Base-by-base conservation (phyloP, 768 basidiomycete species). In the Mycena albidolilacea region DNA sequence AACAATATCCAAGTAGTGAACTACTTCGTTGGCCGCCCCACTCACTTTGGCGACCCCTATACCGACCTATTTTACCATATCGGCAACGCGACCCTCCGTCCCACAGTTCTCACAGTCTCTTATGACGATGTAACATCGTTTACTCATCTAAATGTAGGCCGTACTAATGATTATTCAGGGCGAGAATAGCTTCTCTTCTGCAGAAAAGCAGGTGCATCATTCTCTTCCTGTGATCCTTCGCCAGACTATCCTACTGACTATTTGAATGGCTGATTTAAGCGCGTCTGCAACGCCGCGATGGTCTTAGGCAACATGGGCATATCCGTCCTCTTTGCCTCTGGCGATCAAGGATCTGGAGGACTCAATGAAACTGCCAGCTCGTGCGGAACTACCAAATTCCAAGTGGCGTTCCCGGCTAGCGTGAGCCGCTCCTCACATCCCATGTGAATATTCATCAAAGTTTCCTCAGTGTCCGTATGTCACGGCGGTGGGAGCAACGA, bases 101-200 rank as follows among this genome's bases (percentile, higher is more conserved):
- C 59, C 38, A 60, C 59, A 60, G 59, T 60, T 60, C 59, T 60
- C 59, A 60, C 59, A 60, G 59, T 60, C 17, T 60, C 59, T 60
- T 60, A 60, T 60, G 59, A 60, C 59, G 37, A 38, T 60, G 59
- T 23, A n/a, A n/a, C 17, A n/a, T 60, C 59, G n/a, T 60, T 57
- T 60, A 60, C 59, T 60, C 59, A 39, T 57, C 55, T 39, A 37
- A 2, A 60, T 60, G 14, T 60, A 60, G 59, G 59, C 59, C 59
- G 59, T 60, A 60, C 59, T 60, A 19, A 60, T 60, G 59, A n/a
- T 60, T 15, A 60, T 60, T 60, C 19, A 60, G 59, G 1, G 14
- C 59, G 59, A 60, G 59, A 60, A 1, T 60, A 19, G 14, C 59
- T 60, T 39, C 39, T 60, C 59, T 60, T 60, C 59, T 38, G 59